These are phyloP conservation scores for Aspergillus tanneri DNA, from an alignment of 2,329 filamentous ascomycete genomes.

Conservation along the genomic window DNA sequence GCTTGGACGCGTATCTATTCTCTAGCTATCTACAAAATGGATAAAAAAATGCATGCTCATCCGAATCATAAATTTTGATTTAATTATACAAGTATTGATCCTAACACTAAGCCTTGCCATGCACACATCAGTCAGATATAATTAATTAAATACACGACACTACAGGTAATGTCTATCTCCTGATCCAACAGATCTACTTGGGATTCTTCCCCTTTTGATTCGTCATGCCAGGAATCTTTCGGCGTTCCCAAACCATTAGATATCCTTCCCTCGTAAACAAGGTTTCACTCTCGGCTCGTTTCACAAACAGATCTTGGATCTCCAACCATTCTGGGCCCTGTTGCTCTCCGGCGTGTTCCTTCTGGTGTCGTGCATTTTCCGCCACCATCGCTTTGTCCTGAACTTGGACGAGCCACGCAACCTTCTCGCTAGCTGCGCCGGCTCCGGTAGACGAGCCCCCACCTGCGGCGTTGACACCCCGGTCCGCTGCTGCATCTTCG, in stretches of 20 bases:
- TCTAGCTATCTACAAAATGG: too few relatives aligned
- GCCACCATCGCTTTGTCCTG: slow-evolving; percentile 65
- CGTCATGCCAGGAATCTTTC: slow-evolving; percentile 49
- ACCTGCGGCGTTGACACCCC: slow-evolving; percentile 39
- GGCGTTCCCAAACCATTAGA: slow-evolving; percentile 91
- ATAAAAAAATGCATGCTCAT: too few relatives aligned
- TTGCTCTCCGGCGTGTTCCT: slow-evolving; percentile 27
- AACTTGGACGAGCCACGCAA: slow-evolving; percentile 93
- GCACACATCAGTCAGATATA: too few relatives aligned
- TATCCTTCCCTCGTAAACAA: slow-evolving; percentile 93
- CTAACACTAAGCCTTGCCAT: too few relatives aligned
- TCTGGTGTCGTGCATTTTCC: slow-evolving; percentile 35
- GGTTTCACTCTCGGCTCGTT: slow-evolving; percentile 83
- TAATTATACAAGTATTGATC: too few relatives aligned
- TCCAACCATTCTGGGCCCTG: slow-evolving; percentile 80
- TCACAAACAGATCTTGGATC: slow-evolving; percentile 90
- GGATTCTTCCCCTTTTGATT: slow-evolving; percentile 42
- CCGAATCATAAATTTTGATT: too few relatives aligned
- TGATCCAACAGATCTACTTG: too few relatives aligned
- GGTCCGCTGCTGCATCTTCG: slow-evolving; percentile 42
- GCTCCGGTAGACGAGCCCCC: slow-evolving; percentile 57
- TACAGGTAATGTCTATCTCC: too few relatives aligned
- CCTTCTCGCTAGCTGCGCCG: slow-evolving; percentile 85
- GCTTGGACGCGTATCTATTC: too few relatives aligned
- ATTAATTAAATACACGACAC: too few relatives aligned